Conservation (phyloP, 2,329 filamentous ascomycete genomes). For the Fusarium poae region DNA sequence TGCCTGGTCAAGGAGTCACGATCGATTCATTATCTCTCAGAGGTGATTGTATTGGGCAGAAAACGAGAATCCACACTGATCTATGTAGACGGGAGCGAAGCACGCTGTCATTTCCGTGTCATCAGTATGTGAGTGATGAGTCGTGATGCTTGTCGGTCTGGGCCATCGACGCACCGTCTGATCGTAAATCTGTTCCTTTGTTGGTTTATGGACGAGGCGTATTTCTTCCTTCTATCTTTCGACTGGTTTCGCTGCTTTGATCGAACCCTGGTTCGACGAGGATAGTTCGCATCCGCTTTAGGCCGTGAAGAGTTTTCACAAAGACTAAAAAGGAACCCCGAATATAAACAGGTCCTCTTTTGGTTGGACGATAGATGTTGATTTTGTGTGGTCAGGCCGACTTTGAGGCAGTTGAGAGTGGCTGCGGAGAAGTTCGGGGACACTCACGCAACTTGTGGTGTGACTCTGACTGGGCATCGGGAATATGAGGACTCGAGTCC, state of each 20-base stretch:
- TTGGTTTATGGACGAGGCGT: constrained; percentile 9
- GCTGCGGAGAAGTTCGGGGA: constrained; percentile 34
- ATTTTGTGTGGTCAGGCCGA: constrained; percentile 1
- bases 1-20: constrained; percentile 10
- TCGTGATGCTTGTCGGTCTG: neutral
- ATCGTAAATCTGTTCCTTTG: constrained; percentile 22
- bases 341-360: neutral
- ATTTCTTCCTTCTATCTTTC: constrained; percentile 2
- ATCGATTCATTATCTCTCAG: constrained; percentile 8
- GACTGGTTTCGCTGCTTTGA: constrained; percentile 32
- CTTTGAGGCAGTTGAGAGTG: neutral
- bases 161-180: constrained; percentile 14
- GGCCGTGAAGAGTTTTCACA: constrained; percentile 6
- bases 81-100: constrained; percentile 5
- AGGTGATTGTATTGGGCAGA: neutral
- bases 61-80: constrained; percentile 1
- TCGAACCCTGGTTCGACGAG: constrained; percentile 19
- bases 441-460: constrained; percentile 37
- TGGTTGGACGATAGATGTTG: neutral
- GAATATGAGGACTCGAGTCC: constrained; percentile 26
- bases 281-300: constrained; percentile 23
- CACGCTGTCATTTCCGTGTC: constrained; percentile 21
- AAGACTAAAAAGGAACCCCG: constrained; percentile 7
- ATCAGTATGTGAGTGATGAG: constrained; percentile 11
- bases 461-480: constrained; percentile 34